Conservation (phyloP, 2,329 filamentous ascomycete genomes). For the Dactylellina cionopaga region DNA sequence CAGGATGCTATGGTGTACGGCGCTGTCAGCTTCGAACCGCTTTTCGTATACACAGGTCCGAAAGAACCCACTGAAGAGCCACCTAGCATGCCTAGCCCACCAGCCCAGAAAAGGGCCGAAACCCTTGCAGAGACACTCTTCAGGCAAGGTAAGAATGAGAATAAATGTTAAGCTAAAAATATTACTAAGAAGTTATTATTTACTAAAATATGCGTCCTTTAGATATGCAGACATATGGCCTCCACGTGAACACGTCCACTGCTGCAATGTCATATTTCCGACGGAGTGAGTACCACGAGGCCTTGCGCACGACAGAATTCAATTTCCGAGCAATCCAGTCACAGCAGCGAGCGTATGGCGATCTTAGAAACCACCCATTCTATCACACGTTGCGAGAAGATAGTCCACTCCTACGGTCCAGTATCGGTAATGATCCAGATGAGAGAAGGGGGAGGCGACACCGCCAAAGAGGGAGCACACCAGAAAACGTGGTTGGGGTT, state of each 20-base stretch:
- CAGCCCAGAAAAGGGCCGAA: constrained; percentile 25
- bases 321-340: constrained; percentile 48
- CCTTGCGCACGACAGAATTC: constrained; percentile 45
- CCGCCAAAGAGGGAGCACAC: constrained; percentile 2
- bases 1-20: constrained; percentile 1
- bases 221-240: constrained; percentile 48
- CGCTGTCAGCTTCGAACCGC: constrained; percentile 11
- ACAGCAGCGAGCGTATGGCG: constrained; percentile 40
- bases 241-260: constrained; percentile 42
- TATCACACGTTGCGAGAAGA: constrained; percentile 32
- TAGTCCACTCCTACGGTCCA: constrained; percentile 25
- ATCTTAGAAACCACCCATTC: constrained; percentile 43
- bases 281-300: constrained; percentile 41
- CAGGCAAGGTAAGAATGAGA: constrained; percentile 38
- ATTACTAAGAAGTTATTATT: no score
- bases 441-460: constrained; percentile 18
- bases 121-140: constrained; percentile 45
- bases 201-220: neutral
- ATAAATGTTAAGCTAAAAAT: no score
- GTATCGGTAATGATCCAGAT: neutral
- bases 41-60: constrained; percentile 24
- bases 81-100: constrained; percentile 27
- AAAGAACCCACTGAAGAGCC: constrained; percentile 30
- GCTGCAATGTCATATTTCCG: constrained; percentile 48
- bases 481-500: neutral